Evolutionary conservation across 2,329 filamentous ascomycete species (phyloP), one percentile per base, ranked within the genome.

Genomic region (Lasiodiplodia gonubiensis): DNA sequence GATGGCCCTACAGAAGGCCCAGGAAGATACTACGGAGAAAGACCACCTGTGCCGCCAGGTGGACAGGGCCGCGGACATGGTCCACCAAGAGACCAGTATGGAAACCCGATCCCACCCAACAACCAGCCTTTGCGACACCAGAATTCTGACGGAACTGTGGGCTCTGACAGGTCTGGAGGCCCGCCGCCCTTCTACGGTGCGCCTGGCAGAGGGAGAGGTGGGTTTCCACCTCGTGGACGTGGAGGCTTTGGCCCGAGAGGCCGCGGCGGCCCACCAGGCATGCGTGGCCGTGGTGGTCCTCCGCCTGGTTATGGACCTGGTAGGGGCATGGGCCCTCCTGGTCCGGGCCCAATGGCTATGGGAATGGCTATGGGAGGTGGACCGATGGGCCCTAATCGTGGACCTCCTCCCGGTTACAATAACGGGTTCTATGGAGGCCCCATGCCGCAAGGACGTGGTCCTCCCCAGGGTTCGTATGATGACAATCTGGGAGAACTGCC

Each of bases 51-150:
- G 51, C 69, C 77, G 77, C 46, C 30, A 49, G 48, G 74, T 30
- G 51, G 74, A 10, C 37, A 76, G 12, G 77, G 76, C 33, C 72
- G 71, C 66, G 67, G 73, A 42, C 67, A 72, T 18, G 18, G 18
- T 46, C 42, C 42, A 53, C 81, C 79, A 33, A 76, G 82, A 68
- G 90, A 93, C 70, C 87, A 88, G 69, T 92, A 90, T 70, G 89
- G 89, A 52, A 91, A 90, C 73, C 80, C 81, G 51, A 49, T 63
- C 16, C 59, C 59, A 18, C 81, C 77, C 14, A 76, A 78, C 69
- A 82, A 78, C 3, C 75, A 77, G 46, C 79, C 83, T 63, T 21
- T 66, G 52, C 51, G 73, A 69, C 77, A 78, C 72, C 76, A 77
- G 46, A 71, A 70, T n/a, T 53, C 60, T 23, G 68, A 69, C 39